Conservation (phyloP, 2,329 filamentous ascomycete species). For the Penicillium polonicum region DNA sequence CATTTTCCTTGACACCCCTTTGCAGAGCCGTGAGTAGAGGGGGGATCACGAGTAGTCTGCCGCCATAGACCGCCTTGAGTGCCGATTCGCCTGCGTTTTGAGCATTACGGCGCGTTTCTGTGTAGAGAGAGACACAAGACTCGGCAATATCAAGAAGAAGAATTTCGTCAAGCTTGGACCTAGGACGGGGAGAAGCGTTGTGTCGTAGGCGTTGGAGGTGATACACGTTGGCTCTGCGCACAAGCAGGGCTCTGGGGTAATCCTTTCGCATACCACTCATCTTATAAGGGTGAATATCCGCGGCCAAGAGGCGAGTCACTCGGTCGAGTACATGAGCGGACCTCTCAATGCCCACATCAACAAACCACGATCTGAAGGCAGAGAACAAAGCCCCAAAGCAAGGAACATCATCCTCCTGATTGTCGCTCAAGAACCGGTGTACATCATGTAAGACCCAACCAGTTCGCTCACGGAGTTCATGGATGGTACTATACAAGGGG, state of each 20-base stretch:
- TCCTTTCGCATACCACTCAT: slow-evolving; percentile 88
- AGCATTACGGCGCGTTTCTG: slow-evolving; percentile 90
- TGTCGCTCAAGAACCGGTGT: slow-evolving; percentile 75
- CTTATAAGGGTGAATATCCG: slow-evolving; percentile 89
- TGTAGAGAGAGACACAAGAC: slow-evolving; percentile 87
- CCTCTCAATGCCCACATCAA: slow-evolving; percentile 93
- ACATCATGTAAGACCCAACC: slow-evolving; percentile 79
- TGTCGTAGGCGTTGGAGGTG: slow-evolving; percentile 91
- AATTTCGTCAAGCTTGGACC: slow-evolving; percentile 83
- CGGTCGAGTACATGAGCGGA: slow-evolving; percentile 91
- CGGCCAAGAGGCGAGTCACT: slow-evolving; percentile 76
- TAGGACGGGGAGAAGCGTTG: slow-evolving; percentile 82
- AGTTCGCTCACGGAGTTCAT: slow-evolving; percentile 74
- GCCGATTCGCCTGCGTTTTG: slow-evolving; percentile 92
- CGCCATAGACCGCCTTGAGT: slow-evolving; percentile 84
- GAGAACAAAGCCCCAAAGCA: slow-evolving; percentile 93
- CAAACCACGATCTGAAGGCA: slow-evolving; percentile 93
- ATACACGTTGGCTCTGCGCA: slow-evolving; percentile 91
- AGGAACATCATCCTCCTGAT: slow-evolving; percentile 92
- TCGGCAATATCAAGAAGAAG: slow-evolving; percentile 83
- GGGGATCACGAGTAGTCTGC: slow-evolving; percentile 84
- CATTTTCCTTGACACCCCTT: slow-evolving; percentile 72
- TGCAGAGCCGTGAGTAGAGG: slow-evolving; percentile 77
- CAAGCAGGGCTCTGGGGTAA: slow-evolving; percentile 87
- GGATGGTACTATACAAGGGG: slow-evolving; percentile 70